These are phyloP conservation scores for Trichocladium antarcticum DNA, from an alignment of 495 filamentous ascomycete species.

Conservation along the genomic window DNA sequence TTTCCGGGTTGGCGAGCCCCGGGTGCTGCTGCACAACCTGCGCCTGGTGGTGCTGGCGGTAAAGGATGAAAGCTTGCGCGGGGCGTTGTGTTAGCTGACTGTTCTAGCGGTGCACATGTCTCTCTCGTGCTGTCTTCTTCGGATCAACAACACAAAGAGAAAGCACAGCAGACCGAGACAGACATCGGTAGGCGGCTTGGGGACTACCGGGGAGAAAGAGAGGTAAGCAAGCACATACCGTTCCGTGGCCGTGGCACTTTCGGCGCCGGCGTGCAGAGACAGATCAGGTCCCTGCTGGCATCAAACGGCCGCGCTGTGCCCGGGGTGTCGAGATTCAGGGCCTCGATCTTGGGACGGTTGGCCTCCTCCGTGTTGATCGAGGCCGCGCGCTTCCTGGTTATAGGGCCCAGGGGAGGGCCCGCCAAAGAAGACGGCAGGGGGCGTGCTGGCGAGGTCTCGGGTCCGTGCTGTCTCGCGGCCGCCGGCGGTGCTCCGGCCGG, in stretches of 20 bases:
- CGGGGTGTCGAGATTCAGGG: conserved; percentile 31
- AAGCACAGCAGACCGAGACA: background rate
- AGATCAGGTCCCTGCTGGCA: conserved; percentile 45
- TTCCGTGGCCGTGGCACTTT: conserved; percentile 93
- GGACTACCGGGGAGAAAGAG: conserved; percentile 13
- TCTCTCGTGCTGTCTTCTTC: background rate
- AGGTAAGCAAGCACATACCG: conserved; percentile 50
- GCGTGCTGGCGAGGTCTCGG: background rate
- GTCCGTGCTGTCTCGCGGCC: conserved; percentile 4
- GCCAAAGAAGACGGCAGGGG: conserved; percentile 2
- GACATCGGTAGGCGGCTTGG: background rate
- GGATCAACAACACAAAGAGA: background rate
- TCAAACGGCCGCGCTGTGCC: conserved; percentile 21
- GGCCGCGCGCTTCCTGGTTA: conserved; percentile 36
- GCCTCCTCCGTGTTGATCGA: conserved; percentile 39
- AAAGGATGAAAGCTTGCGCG: conserved; percentile 82
- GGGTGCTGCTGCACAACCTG: conserved; percentile 70
- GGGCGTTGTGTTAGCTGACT: conserved; percentile 13
- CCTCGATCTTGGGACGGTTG: conserved; percentile 34
- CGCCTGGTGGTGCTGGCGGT: conserved; percentile 86
- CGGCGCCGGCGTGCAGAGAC: conserved; percentile 84
- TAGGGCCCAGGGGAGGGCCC: conserved; percentile 9
- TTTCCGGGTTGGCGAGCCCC: conserved; percentile 88
- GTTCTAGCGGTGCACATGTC: background rate
- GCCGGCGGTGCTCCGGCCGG: conserved; percentile 5